Conservation (phyloP, 805 yeast genomes). For the Torulaspora maleeae region DNA sequence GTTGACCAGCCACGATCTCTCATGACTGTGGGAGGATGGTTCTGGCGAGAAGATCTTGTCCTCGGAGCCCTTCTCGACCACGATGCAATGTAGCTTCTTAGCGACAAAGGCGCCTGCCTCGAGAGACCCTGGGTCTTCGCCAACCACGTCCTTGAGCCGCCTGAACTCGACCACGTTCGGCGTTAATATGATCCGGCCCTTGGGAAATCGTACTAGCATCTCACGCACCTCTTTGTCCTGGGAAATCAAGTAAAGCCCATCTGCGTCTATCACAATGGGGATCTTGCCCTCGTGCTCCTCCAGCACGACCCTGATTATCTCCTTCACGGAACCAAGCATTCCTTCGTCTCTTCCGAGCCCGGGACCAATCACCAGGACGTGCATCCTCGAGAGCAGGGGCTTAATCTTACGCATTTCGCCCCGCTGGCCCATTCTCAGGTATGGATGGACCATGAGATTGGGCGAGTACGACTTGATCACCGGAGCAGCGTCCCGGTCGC, state of each 20-base stretch:
- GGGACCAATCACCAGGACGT: conserved; percentile 85
- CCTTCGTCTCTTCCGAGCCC: conserved; percentile 82
- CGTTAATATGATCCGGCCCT: conserved; percentile 64
- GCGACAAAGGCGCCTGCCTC: conserved; percentile 29
- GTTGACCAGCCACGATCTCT: conserved; percentile 41
- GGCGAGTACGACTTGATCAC: conserved; percentile 87
- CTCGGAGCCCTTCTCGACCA: conserved; percentile 61
- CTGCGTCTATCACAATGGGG: conserved; percentile 88
- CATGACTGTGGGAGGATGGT: conserved; percentile 21
- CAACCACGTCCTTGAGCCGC: conserved; percentile 53
- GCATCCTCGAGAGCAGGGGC: conserved; percentile 57
- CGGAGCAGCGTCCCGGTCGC: conserved; percentile 71
- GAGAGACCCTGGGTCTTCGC: conserved; percentile 25
- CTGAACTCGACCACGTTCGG: conserved; percentile 87
- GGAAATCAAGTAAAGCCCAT: conserved; percentile 68
- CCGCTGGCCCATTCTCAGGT: conserved; percentile 50
- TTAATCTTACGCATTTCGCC: conserved; percentile 54
- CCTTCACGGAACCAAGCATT: conserved; percentile 58
- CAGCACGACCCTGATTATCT: conserved; percentile 42
- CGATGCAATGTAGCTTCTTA: conserved; percentile 25
- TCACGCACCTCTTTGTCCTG: conserved; percentile 22
- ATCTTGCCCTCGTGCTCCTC: conserved; percentile 51
- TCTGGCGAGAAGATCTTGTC: conserved; percentile 56
- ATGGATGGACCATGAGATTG: conserved; percentile 94
- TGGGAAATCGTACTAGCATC: conserved; percentile 46